A percentile compares a stretch with the other conserved stretches of the same genome.
These are phyloP conservation scores for Prunus mongolica DNA, from an alignment of 306 rosid genomes.

Conservation along the genomic window DNA sequence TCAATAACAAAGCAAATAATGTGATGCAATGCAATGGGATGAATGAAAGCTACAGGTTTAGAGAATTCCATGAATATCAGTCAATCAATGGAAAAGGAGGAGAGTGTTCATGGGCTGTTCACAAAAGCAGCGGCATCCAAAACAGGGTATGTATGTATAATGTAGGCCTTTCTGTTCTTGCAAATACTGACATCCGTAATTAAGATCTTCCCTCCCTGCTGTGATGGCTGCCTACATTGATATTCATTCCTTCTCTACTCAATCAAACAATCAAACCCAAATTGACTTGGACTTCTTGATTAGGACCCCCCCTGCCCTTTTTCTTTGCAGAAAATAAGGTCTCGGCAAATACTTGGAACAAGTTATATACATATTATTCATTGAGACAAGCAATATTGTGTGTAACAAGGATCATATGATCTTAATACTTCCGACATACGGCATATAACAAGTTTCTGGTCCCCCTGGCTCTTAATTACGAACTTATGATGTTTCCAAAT, in stretches of 20 bases:
- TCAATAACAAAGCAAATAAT: background rate
- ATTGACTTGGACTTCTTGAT: background rate
- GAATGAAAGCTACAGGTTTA: background rate
- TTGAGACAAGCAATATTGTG: background rate
- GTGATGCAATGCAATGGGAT: background rate
- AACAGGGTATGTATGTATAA: background rate
- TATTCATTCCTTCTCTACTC: background rate
- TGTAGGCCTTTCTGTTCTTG: background rate
- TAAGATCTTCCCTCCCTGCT: background rate
- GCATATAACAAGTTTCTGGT: slow-evolving; percentile 9
- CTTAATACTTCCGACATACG: slow-evolving; percentile 22
- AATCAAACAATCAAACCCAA: background rate
- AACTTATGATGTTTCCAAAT: background rate
- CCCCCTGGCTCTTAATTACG: background rate
- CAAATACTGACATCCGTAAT: background rate
- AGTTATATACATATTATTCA: background rate
- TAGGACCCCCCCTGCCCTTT: background rate
- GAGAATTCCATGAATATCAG: background rate
- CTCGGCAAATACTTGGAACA: background rate
- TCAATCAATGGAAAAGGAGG: background rate
- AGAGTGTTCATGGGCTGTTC: background rate
- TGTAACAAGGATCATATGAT: background rate
- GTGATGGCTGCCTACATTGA: background rate
- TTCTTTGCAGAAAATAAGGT: background rate
- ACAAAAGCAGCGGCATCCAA: background rate